Evolutionary conservation across 768 basidiomycete genomes (phyloP), one percentile per base, ranked within the genome.

Genomic region (Calocybe gangraenosa): DNA sequence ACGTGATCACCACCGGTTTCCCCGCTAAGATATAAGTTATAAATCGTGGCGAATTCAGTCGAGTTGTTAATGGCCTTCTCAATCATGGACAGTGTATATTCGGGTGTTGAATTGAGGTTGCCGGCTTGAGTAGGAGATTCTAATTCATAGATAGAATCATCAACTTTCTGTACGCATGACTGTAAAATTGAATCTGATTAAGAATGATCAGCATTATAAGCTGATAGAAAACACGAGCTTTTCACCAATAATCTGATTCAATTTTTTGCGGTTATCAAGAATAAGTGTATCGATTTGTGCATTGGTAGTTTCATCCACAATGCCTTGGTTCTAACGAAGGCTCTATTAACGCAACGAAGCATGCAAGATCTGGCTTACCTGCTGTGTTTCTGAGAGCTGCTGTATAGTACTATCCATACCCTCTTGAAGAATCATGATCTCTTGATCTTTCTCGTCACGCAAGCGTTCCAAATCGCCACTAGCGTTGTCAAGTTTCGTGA

Each of bases 211-310:
- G 42, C 22, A 22, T 44, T n/a, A 18, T 19, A 28, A 43, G 39
- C 17, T 39, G 30, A 36, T 36, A 21, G 41, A 14, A 39, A 20
- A 42, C 25, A n/a, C 2, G 34, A 22, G 7, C 7, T 34, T 48
- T 58, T 43, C 48, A 90, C 91, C 90, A 58, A 99, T 98, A 60
- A 99, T 94, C 56, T 92, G 79, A 65, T 99, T 98, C 53, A 99
- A 74, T 67, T 98, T 95, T 75, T 98, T 98, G 62, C 93, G 81
- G 62, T 95, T 87, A 60, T 99, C 96, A 44, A 99, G 73, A 50
- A 99, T 94, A 56, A 99, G 77, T 2, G 84, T 95, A 62, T 98
- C 95, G 56, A 99, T 93, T 64, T 98, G 92, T n/a, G 92, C 88
- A 60, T 91, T 90, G 48, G 90, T 92, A 0, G 94, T 92, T 53